These are phyloP conservation scores for Chamaenerion angustifolium DNA, from an alignment of 345 rosid species.

Conservation along the genomic window DNA sequence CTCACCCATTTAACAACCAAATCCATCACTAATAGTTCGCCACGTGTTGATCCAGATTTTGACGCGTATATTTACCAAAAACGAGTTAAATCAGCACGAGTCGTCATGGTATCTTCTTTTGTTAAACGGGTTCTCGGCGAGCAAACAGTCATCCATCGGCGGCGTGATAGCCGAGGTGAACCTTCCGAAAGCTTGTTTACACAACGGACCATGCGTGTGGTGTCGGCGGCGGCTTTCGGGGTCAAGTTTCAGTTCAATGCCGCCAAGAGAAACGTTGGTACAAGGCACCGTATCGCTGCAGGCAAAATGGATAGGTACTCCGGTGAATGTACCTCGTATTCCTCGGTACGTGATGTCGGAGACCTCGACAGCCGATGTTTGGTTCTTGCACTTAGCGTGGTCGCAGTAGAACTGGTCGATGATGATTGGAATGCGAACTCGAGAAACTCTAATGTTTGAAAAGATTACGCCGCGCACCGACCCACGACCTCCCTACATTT, in stretches of 20 bases:
- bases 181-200: no score
- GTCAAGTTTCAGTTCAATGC: slow-evolving; percentile 38
- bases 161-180: no score
- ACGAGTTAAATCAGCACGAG: no score
- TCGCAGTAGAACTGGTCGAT: slow-evolving; percentile 82
- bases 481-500: slow-evolving; percentile 69
- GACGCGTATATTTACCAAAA: no score
- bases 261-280: slow-evolving; percentile 37
- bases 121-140: no score
- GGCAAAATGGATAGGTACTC: slow-evolving; percentile 45
- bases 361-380: slow-evolving; percentile 62
- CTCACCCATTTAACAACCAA: no score
- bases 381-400: slow-evolving; percentile 37
- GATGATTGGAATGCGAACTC: slow-evolving; percentile 54
- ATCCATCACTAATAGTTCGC: no score
- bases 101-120: no score
- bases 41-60: no score
- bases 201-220: no score
- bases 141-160: no score
- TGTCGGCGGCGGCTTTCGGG: slow-evolving; percentile 12
- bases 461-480: slow-evolving; percentile 53
- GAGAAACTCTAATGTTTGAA: slow-evolving; percentile 59
- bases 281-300: slow-evolving; percentile 77
- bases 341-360: slow-evolving; percentile 43
- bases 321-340: slow-evolving; percentile 67